These are phyloP conservation scores for barley (Hordeum vulgare) DNA, from an alignment of 176 grass and related monocot genomes.

Conservation along the genomic window DNA sequence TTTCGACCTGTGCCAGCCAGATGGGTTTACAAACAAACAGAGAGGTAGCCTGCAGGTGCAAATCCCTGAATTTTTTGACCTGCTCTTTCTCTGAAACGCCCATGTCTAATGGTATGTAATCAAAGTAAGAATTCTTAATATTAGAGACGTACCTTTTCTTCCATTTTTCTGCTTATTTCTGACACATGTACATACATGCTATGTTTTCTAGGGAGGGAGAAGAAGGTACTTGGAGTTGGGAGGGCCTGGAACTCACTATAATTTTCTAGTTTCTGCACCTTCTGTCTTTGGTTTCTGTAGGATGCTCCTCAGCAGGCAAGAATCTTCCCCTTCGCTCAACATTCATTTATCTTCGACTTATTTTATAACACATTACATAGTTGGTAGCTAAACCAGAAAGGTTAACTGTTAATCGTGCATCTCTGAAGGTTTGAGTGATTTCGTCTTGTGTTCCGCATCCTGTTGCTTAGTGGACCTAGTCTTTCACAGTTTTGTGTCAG, in stretches of 20 bases:
- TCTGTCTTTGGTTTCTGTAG: neutral
- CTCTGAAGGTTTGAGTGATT: too few species aligned
- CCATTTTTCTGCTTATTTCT: neutral
- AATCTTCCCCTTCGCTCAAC: neutral
- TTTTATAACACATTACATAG: neutral
- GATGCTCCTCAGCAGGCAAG: neutral
- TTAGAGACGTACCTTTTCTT: neutral
- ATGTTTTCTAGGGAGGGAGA: neutral
- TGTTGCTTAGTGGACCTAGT: constrained; percentile 6
- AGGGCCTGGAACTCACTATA: neutral
- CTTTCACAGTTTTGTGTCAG: neutral
- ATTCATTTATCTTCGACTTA: neutral
- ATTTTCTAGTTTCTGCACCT: neutral
- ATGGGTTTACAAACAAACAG: too few species aligned
- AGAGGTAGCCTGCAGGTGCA: too few species aligned
- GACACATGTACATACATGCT: neutral
- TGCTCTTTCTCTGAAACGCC: too few species aligned
- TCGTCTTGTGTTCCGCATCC: neutral
- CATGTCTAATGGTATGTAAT: too few species aligned
- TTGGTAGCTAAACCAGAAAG: neutral
- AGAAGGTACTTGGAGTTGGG: neutral
- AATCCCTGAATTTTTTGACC: neutral
- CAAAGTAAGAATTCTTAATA: too few species aligned
- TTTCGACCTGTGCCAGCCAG: neutral
- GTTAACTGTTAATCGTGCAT: neutral